These are phyloP conservation scores for Apiotrichum laibachii DNA, from an alignment of 1,284 basidiomycete species.

Conservation along the genomic window DNA sequence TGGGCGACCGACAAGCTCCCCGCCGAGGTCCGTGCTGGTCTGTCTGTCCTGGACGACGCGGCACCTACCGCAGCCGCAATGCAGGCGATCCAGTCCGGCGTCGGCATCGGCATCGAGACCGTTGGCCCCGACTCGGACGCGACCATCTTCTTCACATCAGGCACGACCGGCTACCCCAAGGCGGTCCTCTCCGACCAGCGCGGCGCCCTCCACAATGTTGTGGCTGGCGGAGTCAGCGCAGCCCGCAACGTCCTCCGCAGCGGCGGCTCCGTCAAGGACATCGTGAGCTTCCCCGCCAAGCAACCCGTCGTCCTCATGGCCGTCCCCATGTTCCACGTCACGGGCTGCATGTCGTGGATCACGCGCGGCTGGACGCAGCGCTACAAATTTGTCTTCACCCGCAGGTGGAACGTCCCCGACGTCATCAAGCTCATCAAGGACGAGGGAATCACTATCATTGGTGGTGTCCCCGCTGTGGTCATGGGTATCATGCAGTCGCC, in stretches of 20 bases:
- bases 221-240: not conserved
- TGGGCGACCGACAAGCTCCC: not conserved
- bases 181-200: conserved; percentile 42
- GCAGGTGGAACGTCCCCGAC: conserved; percentile 34
- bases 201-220: not conserved
- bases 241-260: conserved; percentile 10
- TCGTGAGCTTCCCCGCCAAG: conserved; percentile 3
- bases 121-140: conserved; percentile 42
- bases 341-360: conserved; percentile 42
- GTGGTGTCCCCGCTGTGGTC: conserved; percentile 44
- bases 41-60: not conserved
- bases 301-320: conserved; percentile 25
- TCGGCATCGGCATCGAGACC: conserved; percentile 17
- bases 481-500: conserved; percentile 23
- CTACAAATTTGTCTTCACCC: conserved; percentile 38
- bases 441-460: conserved; percentile 36
- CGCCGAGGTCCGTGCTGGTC: not conserved
- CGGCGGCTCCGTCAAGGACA: conserved; percentile 15
- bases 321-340: conserved; percentile 48
- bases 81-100: conserved; percentile 2
- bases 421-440: conserved; percentile 33
- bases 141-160: conserved; percentile 44
- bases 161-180: conserved; percentile 40
- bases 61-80: not conserved
- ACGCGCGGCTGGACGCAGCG: conserved; percentile 35